Base-by-base conservation (phyloP, 2,329 filamentous ascomycete genomes). In the Parafenestella ontariensis region DNA sequence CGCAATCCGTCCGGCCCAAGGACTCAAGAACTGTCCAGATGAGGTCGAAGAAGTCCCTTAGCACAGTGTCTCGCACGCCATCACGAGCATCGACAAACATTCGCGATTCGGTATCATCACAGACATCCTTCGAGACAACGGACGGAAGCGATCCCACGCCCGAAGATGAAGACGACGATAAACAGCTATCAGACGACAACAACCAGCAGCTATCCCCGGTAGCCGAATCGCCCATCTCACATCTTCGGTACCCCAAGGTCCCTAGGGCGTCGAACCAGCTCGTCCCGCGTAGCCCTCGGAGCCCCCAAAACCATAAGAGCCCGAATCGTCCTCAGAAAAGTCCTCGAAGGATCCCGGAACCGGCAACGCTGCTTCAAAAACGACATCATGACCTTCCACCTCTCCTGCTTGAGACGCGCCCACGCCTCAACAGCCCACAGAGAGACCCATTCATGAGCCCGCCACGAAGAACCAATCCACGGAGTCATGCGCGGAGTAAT, bases 121-220 rank as follows among this genome's bases (percentile, higher is more conserved):
- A 78, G 17, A 82, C 80, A 2, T 78, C 77, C 3, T 81, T 82
- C 55, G 80, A 82, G 58, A 78, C 77, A 26, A 73, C 68, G 3
- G 77, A 78, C 55, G 67, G 72, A 3, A 75, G 81, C 49, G 79
- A 81, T 52, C 73, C 78, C 1, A 81, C 79, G 2, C 80, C 79
- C 1, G 78, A 79, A 24, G 78, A 80, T 50, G 74, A 76, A 15
- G 75, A 77, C 10, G 74, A 75, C 42, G 68, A 74, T 24, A 73
- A 68, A 57, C 66, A 66, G 46, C 56, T 71, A 6, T 60, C 61
- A 2, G 61, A 69, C 36, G 61, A 66, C 39, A 68, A 57, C 42
- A 65, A 62, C 24, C 46, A 45, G 29, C 58, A 41, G 20, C 70
- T 81, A 5, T 77, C 76, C 9, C 77, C 78, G 4, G 77, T 80